Evolutionary conservation across 495 filamentous ascomycete genomes (phyloP), one percentile per base, ranked within the genome.

Genomic region (Xylaria scruposa): DNA sequence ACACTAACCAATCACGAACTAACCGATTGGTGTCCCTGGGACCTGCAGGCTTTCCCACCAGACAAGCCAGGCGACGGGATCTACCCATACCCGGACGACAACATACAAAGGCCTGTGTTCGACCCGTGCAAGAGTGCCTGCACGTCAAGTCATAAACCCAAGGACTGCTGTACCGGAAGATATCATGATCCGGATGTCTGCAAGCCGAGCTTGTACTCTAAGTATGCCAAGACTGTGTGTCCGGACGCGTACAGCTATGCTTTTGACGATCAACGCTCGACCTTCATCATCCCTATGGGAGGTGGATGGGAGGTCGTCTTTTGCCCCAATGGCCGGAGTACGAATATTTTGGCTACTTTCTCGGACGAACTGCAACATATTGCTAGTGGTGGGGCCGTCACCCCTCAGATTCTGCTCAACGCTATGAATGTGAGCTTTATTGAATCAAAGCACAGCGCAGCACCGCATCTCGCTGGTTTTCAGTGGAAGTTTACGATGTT

Each of bases 171-270:
- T 80, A 90, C 87, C 4, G 92, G 90, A 12, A 63, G 82, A 1
- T 91, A 88, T 80, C 78, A 88, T 70, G 81, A 82, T 38, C 88
- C 90, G 5, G 77, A 81, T 47, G 80, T 78, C 13, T 95, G 92
- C 81, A 74, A 80, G 72, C 90, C 91, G 8, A 86, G 85, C 58
- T 70, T 85, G 29, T 95, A 94, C 77, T 88, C 87, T 67, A 84
- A 78, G 69, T 77, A 81, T 24, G 91, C 91, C 40, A 95, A 95
- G 84, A 80, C 71, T 21, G 86, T 94, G 19, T 95, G 93, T 78
- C 93, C 93, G 3, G 93, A 95, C 80, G 93, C 92, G 21, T 95
- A 95, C 78, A 92, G 89, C 76, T 95, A 87, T 76, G 91, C 93
- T 12, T 95, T 88, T 73, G 92, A 95, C 75, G 93, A 95, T 80